These are phyloP conservation scores for Mangifera indica DNA, from an alignment of 345 rosid species.

Conservation along the genomic window DNA sequence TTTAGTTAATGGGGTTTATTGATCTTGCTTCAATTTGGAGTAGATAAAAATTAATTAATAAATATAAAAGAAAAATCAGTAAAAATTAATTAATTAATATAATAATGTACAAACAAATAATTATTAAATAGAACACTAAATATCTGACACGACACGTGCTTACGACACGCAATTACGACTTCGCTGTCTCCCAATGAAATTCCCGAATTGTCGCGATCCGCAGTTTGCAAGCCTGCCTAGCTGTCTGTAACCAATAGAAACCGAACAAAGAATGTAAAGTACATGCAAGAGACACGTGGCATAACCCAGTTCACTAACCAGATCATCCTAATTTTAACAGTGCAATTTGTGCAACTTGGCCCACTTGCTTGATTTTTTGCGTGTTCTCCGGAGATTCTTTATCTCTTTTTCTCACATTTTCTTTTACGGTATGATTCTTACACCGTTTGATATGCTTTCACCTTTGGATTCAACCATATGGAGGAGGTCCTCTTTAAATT, in stretches of 20 bases:
- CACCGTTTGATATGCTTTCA: neutral
- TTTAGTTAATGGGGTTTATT: too few relatives aligned
- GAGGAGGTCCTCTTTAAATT: too few relatives aligned
- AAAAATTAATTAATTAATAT: too few relatives aligned
- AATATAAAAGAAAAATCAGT: too few relatives aligned
- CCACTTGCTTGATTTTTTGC: slow-evolving; percentile 23
- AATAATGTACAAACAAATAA: too few relatives aligned
- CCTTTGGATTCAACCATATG: neutral
- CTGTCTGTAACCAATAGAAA: slow-evolving; percentile 5
- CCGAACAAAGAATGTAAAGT: slow-evolving; percentile 5
- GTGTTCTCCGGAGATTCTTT: slow-evolving; percentile 26
- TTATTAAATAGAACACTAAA: too few relatives aligned
- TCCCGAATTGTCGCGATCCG: too few relatives aligned
- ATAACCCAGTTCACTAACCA: slow-evolving; percentile 1
- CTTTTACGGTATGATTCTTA: neutral
- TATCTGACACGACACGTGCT: slow-evolving; percentile 21
- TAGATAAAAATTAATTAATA: too few relatives aligned
- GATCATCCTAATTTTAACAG: neutral
- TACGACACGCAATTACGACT: too few relatives aligned
- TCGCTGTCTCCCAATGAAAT: too few relatives aligned
- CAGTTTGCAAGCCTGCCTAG: slow-evolving; percentile 21
- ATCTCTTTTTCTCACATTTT: too few relatives aligned
- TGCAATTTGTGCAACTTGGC: slow-evolving; percentile 25
- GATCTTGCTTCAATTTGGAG: too few relatives aligned
- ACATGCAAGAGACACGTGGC: slow-evolving; percentile 24